Evolutionary conservation across 1,284 basidiomycete genomes (phyloP).

Genomic region (Tetrapyrgos nigripes): DNA sequence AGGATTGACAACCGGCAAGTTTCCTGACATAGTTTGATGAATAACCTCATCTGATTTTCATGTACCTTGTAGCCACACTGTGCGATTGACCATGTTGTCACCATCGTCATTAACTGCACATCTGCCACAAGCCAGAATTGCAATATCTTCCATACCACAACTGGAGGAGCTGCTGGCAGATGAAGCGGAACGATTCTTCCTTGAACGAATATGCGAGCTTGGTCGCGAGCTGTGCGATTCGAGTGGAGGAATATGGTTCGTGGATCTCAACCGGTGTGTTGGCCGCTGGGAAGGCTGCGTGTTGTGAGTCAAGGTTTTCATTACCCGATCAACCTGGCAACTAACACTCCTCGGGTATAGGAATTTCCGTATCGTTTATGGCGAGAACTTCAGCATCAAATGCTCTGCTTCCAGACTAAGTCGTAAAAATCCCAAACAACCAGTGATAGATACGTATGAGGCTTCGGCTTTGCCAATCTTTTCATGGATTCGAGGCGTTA

Average conservation of each 20-base stretch:
- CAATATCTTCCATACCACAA: slow-evolving; percentile 75
- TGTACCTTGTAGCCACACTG: slow-evolving; percentile 56
- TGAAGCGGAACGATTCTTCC: slow-evolving; percentile 71
- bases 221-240: slow-evolving; percentile 61
- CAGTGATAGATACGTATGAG: slow-evolving; percentile 47
- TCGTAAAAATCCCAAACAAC: slow-evolving; percentile 45
- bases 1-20: slow-evolving; percentile 69
- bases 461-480: slow-evolving; percentile 44
- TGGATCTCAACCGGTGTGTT: slow-evolving; percentile 73
- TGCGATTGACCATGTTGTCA: slow-evolving; percentile 75
- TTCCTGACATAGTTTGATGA: background rate
- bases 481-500: slow-evolving; percentile 55
- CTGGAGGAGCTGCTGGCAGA: slow-evolving; percentile 76
- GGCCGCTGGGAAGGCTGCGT: slow-evolving; percentile 81
- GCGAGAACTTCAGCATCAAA: slow-evolving; percentile 53
- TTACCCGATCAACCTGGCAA: background rate
- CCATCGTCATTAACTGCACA: slow-evolving; percentile 76
- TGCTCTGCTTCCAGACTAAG: slow-evolving; percentile 63
- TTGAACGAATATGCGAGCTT: slow-evolving; percentile 70
- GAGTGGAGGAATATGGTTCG: slow-evolving; percentile 76
- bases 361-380: slow-evolving; percentile 66
- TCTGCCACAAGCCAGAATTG: slow-evolving; percentile 75
- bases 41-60: background rate
- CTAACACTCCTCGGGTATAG: slow-evolving; percentile 39
- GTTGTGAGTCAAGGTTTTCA: slow-evolving; percentile 54